Evolutionary conservation across 768 basidiomycete genomes (phyloP).

Genomic region (Kwoniella dejecticola): DNA sequence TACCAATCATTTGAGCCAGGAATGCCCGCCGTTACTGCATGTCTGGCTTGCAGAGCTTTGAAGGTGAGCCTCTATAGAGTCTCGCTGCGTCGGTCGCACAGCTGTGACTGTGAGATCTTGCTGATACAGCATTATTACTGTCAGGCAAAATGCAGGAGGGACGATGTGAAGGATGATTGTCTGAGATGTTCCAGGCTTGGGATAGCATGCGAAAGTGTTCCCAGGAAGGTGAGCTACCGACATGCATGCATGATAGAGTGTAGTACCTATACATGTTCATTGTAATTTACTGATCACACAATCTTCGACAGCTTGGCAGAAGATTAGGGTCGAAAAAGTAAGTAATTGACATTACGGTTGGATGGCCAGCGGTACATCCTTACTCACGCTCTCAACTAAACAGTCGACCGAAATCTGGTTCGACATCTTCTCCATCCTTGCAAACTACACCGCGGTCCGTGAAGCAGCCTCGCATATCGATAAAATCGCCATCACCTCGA

Average conservation of each 20-base stretch:
- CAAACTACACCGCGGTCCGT: background rate
- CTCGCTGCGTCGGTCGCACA: too few relatives aligned
- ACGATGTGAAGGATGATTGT: background rate
- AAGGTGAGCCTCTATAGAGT: constrained; percentile 19
- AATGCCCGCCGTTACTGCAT: constrained; percentile 23
- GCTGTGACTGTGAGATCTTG: constrained; percentile 10
- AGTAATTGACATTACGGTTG: background rate
- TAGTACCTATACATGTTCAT: too few relatives aligned
- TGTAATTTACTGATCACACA: too few relatives aligned
- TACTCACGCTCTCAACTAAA: background rate
- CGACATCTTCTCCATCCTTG: background rate
- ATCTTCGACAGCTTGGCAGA: constrained; percentile 8
- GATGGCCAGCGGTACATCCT: background rate
- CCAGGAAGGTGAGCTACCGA: constrained; percentile 11
- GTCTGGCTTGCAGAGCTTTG: constrained; percentile 16
- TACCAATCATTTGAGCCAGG: too few relatives aligned
- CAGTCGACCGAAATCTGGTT: constrained; percentile 5
- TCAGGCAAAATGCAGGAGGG: constrained; percentile 10
- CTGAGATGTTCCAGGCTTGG: constrained; percentile 10
- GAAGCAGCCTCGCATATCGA: background rate
- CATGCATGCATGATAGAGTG: background rate
- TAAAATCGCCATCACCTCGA: background rate
- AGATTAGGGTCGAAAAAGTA: constrained; percentile 20
- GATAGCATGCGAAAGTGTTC: constrained; percentile 13
- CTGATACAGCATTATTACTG: background rate